phyloP scores from a whole-genome alignment of 768 basidiomycete species.

The Lyophyllum decastes region DNA sequence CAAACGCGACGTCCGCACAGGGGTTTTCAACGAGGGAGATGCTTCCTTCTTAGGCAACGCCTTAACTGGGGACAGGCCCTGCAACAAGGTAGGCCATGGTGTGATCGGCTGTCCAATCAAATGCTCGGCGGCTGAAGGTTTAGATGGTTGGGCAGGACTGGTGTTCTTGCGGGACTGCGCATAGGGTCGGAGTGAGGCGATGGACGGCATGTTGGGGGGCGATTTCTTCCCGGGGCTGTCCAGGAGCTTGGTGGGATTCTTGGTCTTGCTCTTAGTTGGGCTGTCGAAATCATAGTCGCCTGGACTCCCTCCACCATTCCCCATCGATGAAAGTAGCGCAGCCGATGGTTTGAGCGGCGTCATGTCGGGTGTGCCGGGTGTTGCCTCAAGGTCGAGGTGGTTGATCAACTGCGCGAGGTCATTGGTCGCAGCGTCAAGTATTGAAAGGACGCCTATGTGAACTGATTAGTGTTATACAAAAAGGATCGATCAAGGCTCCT shows the following conservation, averaged over 20 bases:
- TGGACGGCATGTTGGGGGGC: conserved; percentile 34
- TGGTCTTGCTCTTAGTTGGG: conserved; percentile 32
- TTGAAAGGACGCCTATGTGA: conserved; percentile 56
- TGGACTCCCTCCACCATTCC: conserved; percentile 19
- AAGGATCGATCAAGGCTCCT: conserved; percentile 13
- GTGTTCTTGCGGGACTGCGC: conserved; percentile 28
- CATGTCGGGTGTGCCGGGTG: conserved; percentile 56
- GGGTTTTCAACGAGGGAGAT: conserved; percentile 10
- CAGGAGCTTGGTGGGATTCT: background rate
- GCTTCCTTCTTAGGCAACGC: conserved; percentile 20
- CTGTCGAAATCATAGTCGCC: conserved; percentile 23
- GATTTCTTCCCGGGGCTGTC: conserved; percentile 20
- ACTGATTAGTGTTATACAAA: conserved; percentile 7
- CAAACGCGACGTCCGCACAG: conserved; percentile 28
- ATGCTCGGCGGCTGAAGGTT: background rate
- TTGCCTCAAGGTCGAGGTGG: conserved; percentile 79
- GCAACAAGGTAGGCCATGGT: conserved; percentile 55
- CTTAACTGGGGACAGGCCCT: conserved; percentile 29
- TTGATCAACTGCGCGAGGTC: conserved; percentile 80
- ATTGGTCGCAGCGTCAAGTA: conserved; percentile 79
- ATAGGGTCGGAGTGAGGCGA: conserved; percentile 54
- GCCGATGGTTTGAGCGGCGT: conserved; percentile 45
- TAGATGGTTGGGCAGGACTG: background rate
- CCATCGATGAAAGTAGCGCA: conserved; percentile 10
- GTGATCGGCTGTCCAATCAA: conserved; percentile 59